These are phyloP conservation scores for Clitoria ternatea DNA, from an alignment of 306 rosid genomes.

Conservation along the genomic window DNA sequence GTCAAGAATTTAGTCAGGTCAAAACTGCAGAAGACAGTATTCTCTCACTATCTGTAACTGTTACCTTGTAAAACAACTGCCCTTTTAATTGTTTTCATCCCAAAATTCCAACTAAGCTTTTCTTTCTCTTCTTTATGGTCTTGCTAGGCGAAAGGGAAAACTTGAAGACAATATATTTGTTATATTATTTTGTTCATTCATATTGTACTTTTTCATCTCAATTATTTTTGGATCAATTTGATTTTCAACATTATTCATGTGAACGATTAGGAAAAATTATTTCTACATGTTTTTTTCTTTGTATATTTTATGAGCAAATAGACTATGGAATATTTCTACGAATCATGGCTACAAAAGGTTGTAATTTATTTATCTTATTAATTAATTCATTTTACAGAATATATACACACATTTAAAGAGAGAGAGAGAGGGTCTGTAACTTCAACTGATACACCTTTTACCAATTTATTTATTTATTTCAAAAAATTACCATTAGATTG, in stretches of 20 bases:
- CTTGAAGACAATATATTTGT: too few species aligned
- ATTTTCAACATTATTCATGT: too few species aligned
- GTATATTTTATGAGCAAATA: too few species aligned
- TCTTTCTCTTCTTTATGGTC: neutral
- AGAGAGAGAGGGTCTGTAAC: too few species aligned
- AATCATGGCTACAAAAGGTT: neutral
- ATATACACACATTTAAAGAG: too few species aligned
- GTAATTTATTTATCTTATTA: neutral
- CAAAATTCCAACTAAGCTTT: neutral
- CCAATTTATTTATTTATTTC: too few species aligned
- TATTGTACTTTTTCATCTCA: neutral
- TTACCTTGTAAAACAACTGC: neutral
- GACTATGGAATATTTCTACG: too few species aligned
- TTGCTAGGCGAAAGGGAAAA: neutral
- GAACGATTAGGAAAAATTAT: too few species aligned
- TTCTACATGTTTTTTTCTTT: too few species aligned
- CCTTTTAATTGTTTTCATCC: neutral
- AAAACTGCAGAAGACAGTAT: neutral
- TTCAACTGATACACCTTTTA: too few species aligned
- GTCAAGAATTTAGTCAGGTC: neutral
- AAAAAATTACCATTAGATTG: too few species aligned
- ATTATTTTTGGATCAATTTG: too few species aligned
- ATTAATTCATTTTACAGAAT: neutral
- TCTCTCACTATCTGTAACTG: neutral
- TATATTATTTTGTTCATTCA: neutral